These are phyloP conservation scores for Peronospora farinosa DNA, from an alignment of 352 stramenopile genomes.

Conservation along the genomic window DNA sequence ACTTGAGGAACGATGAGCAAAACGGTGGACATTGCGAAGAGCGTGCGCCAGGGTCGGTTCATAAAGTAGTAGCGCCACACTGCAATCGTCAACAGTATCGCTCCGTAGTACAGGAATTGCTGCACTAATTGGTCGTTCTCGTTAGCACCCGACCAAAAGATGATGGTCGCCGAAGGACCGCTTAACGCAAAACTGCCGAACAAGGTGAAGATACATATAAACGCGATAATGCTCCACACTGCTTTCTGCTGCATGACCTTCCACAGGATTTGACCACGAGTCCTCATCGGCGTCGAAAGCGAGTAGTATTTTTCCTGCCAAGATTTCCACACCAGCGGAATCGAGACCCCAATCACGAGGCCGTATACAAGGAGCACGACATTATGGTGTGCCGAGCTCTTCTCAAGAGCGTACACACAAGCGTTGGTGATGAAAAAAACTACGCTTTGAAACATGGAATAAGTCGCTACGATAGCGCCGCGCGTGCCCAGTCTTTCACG, in stretches of 20 bases:
- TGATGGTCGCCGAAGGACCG: slow-evolving; percentile 19
- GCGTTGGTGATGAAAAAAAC: slow-evolving; percentile 27
- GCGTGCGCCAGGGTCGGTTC: slow-evolving; percentile 34
- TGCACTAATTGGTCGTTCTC: slow-evolving; percentile 25
- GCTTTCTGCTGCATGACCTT: slow-evolving; percentile 53
- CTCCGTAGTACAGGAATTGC: slow-evolving; percentile 19
- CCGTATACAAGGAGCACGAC: slow-evolving; percentile 27
- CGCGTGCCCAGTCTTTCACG: slow-evolving; percentile 30
- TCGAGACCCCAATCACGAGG: slow-evolving; percentile 23
- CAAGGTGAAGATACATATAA: slow-evolving; percentile 39
- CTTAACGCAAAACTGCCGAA: slow-evolving; percentile 36
- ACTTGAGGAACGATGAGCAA: slow-evolving; percentile 26
- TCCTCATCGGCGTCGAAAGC: slow-evolving; percentile 34
- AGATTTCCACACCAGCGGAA: slow-evolving; percentile 32
- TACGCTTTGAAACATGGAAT: slow-evolving; percentile 33
- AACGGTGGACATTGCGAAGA: slow-evolving; percentile 21
- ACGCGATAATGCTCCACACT: slow-evolving; percentile 38
- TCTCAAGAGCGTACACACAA: slow-evolving; percentile 11
- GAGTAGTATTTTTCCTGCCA: slow-evolving; percentile 48
- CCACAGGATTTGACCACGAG: slow-evolving; percentile 37
- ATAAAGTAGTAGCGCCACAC: slow-evolving; percentile 39
- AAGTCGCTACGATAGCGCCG: slow-evolving; percentile 36
- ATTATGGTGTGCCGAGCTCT: slow-evolving; percentile 9
- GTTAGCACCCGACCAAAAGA: slow-evolving; percentile 23
- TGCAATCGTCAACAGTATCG: slow-evolving; percentile 20